Evolutionary conservation across 345 rosid species (phyloP), one percentile per base, ranked within the genome.

Genomic region (Trapa incisa): DNA sequence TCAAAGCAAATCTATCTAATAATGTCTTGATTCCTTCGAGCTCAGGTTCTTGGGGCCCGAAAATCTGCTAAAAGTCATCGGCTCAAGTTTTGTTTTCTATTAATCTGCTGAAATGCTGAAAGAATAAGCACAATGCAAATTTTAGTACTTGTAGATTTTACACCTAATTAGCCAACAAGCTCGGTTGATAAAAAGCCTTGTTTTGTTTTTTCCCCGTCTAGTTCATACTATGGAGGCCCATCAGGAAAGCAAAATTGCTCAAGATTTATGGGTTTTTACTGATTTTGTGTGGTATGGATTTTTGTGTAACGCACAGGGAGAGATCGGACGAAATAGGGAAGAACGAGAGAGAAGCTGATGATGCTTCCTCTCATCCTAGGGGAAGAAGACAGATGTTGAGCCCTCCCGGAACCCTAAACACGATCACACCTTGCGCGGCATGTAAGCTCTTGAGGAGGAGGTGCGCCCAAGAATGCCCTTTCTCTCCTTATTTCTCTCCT

Each of bases 391-490:
- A 86, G 73, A 85, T 87, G 91, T 71, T 85, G 64, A 83, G 86
- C 73, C 88, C 89, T 80, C 83, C 83, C 9, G 96, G 94, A 79
- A 81, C 84, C 71, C 86, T 93, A 67, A 93, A 93, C 45, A 90
- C 94, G 35, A 83, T 84, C n/a, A 90, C 97, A 66, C 98, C 98
- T 37, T 93, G 98, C 67, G 98, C 98, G 8, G 97, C 98, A 66
- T 93, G 98, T 66, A 93, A 93, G 81, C 96, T 93, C 66, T 68
- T 93, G 78, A 76, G 98, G 60, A 80, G 98, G 22, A 80, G 98
- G 67, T 93, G 98, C 67, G 94, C 98, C 13, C 96, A 90, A 71
- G 98, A 93, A 74, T 93, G 98, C 67, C 97, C 98, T 3, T 93
- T 93, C 79, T 88, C 92, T 48, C 98, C 98, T 0, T 93, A 93